Evolutionary conservation across 305 asterid genomes (phyloP), one percentile per base, ranked within the genome.

Genomic region (Plantago lanceolata): DNA sequence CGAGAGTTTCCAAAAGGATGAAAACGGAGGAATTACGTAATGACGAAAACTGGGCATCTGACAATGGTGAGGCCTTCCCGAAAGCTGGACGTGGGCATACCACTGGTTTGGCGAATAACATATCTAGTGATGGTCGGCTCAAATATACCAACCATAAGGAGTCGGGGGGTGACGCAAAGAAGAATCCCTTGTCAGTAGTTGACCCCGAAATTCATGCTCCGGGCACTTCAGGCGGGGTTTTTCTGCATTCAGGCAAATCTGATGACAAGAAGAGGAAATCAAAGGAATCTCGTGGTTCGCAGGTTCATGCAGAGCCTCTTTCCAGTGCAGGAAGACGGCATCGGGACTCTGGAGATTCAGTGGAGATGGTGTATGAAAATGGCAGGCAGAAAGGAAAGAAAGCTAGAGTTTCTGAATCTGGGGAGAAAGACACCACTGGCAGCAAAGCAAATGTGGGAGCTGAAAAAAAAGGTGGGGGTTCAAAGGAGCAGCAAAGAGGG

Each of bases 1-100:
- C 78, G 45, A 80, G 87, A 74, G 77, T 82, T 72, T 81, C 81
- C 65, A 94, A 88, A 84, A 88, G 89, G 78, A 59, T 79, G n/a
- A 88, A 85, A 79, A 72, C 81, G 13, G 89, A 80, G 69, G 88
- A 79, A 61, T 55, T 67, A 12, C 78, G 37, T 76, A 80, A 78
- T 66, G 83, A 83, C 58, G 87, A 77, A 68, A 80, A 77, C 76
- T 75, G 79, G 81, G 64, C 71, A 61, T 76, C 85, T 66, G 88
- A 81, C 68, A 78, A 69, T 73, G 83, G 78, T 19, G 82, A 77
- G 72, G 66, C 78, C 68, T 69, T 75, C 63, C 73, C 77, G 48
- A 89, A 84, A 76, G 79, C 72, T n/a, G 87, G 82, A 18, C 80
- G 57, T 58, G 74, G 66, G 66, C 75, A 83, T 29, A 70, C 77